Evolutionary conservation across 768 basidiomycete genomes (phyloP).

Genomic region (Termitomyces sp.): DNA sequence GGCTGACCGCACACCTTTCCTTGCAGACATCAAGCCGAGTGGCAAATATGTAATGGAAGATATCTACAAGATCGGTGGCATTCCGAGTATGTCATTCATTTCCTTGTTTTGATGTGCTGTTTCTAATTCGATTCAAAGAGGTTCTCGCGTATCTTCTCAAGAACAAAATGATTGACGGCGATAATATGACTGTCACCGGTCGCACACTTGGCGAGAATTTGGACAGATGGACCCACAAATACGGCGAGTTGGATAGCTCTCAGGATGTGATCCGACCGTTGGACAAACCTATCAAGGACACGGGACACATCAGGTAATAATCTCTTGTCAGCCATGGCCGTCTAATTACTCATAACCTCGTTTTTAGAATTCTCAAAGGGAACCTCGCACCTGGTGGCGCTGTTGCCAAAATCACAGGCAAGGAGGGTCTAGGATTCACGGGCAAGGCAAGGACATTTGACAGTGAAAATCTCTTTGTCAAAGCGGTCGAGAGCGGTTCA

Average conservation of each 20-base stretch:
- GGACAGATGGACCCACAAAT: constrained; percentile 79
- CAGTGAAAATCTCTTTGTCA: constrained; percentile 81
- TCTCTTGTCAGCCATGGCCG: constrained; percentile 6
- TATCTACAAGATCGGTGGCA: constrained; percentile 92
- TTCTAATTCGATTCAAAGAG: constrained; percentile 39
- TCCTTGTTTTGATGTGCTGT: neutral
- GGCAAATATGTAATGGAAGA: constrained; percentile 99
- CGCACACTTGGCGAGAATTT: constrained; percentile 89
- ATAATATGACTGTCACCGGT: constrained; percentile 89
- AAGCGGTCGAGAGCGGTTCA: constrained; percentile 82
- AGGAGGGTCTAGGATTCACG: constrained; percentile 85
- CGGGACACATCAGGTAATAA: constrained; percentile 82
- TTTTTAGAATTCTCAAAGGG: constrained; percentile 75
- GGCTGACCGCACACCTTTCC: constrained; percentile 89
- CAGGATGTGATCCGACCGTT: constrained; percentile 91
- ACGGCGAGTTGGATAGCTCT: constrained; percentile 67
- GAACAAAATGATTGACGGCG: constrained; percentile 85
- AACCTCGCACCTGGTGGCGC: constrained; percentile 94
- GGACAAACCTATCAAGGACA: constrained; percentile 81
- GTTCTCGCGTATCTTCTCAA: constrained; percentile 83
- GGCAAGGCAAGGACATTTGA: constrained; percentile 95
- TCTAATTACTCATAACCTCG: constrained; percentile 6
- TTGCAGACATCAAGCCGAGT: constrained; percentile 95
- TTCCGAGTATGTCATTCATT: constrained; percentile 69
- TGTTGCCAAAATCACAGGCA: constrained; percentile 96